phyloP scores from a whole-genome alignment of 176 grass and related monocot genomes.

The Musa schizocarpa region DNA sequence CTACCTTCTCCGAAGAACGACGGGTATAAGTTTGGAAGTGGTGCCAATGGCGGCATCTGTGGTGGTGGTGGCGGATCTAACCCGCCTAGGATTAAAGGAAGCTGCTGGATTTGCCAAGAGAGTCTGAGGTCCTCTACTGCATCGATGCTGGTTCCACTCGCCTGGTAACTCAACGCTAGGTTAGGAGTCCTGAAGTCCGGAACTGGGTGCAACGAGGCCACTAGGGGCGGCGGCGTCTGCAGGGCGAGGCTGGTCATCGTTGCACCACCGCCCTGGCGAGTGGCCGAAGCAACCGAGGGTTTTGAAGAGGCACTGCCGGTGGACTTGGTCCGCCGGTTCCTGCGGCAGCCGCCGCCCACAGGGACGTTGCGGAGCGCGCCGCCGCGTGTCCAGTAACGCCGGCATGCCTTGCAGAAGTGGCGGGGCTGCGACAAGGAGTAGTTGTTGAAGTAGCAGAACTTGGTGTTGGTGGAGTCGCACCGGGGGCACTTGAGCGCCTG shows the following conservation, averaged over 20 bases:
- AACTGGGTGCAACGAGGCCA: constrained; percentile 44
- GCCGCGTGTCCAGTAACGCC: constrained; percentile 87
- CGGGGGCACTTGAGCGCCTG: constrained; percentile 80
- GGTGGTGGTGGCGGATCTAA: constrained; percentile 20
- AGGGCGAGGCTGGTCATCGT: constrained; percentile 19
- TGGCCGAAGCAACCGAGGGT: constrained; percentile 17
- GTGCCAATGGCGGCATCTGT: constrained; percentile 3
- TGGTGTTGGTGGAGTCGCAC: constrained; percentile 90
- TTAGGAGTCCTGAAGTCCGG: constrained; percentile 29
- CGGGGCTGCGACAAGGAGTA: constrained; percentile 89
- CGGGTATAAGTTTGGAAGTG: constrained; percentile 20
- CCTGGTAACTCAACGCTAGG: constrained; percentile 61
- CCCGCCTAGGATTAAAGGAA: constrained; percentile 47
- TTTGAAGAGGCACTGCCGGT: constrained; percentile 23
- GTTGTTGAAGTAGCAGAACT: constrained; percentile 98
- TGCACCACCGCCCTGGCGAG: constrained; percentile 8
- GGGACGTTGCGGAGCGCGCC: constrained; percentile 79
- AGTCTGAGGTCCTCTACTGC: constrained; percentile 52
- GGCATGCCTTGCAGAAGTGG: constrained; percentile 89
- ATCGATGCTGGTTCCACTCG: constrained; percentile 29
- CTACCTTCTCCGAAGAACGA: constrained; percentile 38
- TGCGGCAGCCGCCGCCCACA: constrained; percentile 78
- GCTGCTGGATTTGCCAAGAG: constrained; percentile 42
- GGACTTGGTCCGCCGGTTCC: constrained; percentile 59
- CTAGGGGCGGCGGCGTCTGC: constrained; percentile 46